phyloP scores from a whole-genome alignment of 768 basidiomycete genomes.

The Russula sp. region DNA sequence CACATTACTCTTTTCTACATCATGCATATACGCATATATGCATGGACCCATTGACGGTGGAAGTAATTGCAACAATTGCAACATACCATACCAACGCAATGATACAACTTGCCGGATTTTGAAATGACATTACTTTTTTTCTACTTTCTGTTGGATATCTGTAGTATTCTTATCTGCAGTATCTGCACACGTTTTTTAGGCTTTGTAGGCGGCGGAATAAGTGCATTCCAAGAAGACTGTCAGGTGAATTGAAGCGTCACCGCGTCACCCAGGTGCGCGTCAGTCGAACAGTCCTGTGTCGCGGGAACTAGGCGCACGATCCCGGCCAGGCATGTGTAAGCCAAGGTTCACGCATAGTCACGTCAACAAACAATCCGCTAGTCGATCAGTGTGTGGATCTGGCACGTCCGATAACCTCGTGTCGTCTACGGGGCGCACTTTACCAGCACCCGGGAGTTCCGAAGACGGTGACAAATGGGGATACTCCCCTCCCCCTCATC shows the following conservation, averaged over 20 bases:
- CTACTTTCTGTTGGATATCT: neutral
- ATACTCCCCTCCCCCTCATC: neutral
- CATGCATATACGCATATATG: neutral
- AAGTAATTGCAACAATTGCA: neutral
- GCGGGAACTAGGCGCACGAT: slow-evolving; percentile 7
- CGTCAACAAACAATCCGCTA: neutral
- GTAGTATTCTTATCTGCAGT: neutral
- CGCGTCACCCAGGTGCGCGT: neutral
- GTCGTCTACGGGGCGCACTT: slow-evolving; percentile 1
- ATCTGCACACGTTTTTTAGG: neutral
- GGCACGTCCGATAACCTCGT: slow-evolving; percentile 8
- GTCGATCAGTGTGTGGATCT: slow-evolving; percentile 14
- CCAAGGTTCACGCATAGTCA: neutral
- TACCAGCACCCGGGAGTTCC: slow-evolving; percentile 3
- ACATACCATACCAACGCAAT: slow-evolving; percentile 3
- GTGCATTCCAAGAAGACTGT: neutral
- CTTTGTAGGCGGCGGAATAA: neutral
- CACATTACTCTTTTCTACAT: neutral
- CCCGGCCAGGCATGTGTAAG: neutral
- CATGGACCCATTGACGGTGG: slow-evolving; percentile 5
- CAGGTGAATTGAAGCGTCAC: neutral
- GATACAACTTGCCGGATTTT: neutral
- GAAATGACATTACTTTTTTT: neutral
- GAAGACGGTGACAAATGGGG: slow-evolving; percentile 13
- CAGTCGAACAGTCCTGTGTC: neutral